Base-by-base conservation (phyloP, 768 basidiomycete genomes). In the Calocybe indica region DNA sequence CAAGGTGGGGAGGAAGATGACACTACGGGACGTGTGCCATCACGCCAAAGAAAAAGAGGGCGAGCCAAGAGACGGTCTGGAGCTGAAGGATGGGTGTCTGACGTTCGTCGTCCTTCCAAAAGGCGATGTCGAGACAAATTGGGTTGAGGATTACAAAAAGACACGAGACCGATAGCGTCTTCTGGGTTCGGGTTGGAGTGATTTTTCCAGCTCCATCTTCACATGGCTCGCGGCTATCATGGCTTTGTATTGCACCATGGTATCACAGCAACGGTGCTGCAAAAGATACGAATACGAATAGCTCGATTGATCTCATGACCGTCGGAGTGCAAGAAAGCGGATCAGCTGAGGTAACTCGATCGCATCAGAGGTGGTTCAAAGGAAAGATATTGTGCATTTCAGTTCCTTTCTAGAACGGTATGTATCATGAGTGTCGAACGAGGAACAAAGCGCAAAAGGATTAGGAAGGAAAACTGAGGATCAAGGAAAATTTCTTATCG, bases 1-100 rank as follows among this genome's bases (percentile, higher is more conserved):
- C 49, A 99, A 94, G 66, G 80, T 95, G 5, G 95, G 94, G 10
- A 89, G 85, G 68, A 92, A 88, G 62, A 85, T 95, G 81, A 86
- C 85, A 8, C 68, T 98, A 49, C 67, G 75, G 40, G 88, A 93
- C 57, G 84, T 95, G 3, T 84, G 83, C 55, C 66, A 65, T 7
- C 80, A 78, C 3, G 77, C 85, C 1, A 77, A 75, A 54, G 79
- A 64, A 13, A 83, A 79, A 62, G 74, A 73, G 12, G 82, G 77
- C 2, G 79, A 78, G 46, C 68, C 68, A 31, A 64, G 56, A 52
- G 94, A 98, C 60, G 93, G 95, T 1, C 62, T 97, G 44, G 89
- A 92, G 59, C 58, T 97, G 40, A 85, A 82, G 55, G 88, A 90
- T 53, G 86, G 87, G 3, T 91, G 85, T 56, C 61, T 95, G 57